Evolutionary conservation across 1,139 yeast species (phyloP).

Genomic region (Yamadazyma kanchanaburiensis): DNA sequence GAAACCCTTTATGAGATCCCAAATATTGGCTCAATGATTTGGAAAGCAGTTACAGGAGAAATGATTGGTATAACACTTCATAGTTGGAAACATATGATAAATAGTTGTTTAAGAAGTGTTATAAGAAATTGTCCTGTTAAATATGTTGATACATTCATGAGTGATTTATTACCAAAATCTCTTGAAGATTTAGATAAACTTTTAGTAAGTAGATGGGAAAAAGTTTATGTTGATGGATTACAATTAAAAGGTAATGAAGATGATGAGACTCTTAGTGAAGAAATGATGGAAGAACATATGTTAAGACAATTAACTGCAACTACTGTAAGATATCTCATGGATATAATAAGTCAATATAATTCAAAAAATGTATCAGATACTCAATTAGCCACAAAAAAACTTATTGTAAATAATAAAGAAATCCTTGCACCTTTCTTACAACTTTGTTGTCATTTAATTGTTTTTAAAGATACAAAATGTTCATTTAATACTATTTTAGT

Average conservation of each 20-base stretch:
- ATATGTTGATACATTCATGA: slow-evolving; percentile 66
- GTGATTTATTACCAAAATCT: slow-evolving; percentile 72
- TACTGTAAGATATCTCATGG: slow-evolving; percentile 85
- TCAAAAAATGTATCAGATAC: slow-evolving; percentile 48
- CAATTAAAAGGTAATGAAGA: slow-evolving; percentile 67
- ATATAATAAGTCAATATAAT: slow-evolving; percentile 73
- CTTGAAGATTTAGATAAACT: slow-evolving; percentile 70
- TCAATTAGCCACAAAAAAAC: slow-evolving; percentile 60
- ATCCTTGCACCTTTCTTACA: slow-evolving; percentile 78
- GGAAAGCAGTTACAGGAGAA: slow-evolving; percentile 86
- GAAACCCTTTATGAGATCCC: slow-evolving; percentile 88
- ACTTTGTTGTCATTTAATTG: slow-evolving; percentile 71
- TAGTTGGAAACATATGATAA: slow-evolving; percentile 96
- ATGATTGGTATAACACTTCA: slow-evolving; percentile 86
- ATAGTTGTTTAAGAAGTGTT: slow-evolving; percentile 81
- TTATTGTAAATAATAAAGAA: slow-evolving; percentile 62
- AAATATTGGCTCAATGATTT: slow-evolving; percentile 67
- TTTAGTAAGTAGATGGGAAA: slow-evolving; percentile 70
- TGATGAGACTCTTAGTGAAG: slow-evolving; percentile 88
- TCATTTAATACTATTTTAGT: slow-evolving; percentile 86
- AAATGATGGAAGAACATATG: slow-evolving; percentile 97
- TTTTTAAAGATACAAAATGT: slow-evolving; percentile 86
- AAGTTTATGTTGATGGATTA: slow-evolving; percentile 66
- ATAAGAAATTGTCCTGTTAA: slow-evolving; percentile 83
- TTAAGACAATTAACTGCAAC: slow-evolving; percentile 90